A percentile compares a stretch with the other conserved stretches of the same genome.
These are phyloP conservation scores for Penicillium sp. DNA, from an alignment of 2,329 filamentous ascomycete genomes.

Conservation along the genomic window DNA sequence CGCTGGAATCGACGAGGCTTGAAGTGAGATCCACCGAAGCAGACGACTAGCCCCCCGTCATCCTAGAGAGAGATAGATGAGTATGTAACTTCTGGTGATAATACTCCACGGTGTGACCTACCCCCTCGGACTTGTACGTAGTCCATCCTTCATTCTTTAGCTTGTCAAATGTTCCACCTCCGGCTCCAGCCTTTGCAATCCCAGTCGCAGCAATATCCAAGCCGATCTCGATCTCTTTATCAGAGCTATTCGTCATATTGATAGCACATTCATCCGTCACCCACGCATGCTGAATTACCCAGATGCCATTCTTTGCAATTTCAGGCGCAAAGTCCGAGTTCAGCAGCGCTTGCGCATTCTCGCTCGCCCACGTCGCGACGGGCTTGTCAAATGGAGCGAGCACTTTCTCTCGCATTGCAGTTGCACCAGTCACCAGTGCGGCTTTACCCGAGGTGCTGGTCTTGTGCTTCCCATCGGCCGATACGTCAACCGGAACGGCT, in stretches of 20 bases:
- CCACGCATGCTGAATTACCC: slow-evolving; percentile 16
- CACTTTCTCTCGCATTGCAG: slow-evolving; percentile 9
- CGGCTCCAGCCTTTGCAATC: slow-evolving; percentile 15
- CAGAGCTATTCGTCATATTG: slow-evolving; percentile 13
- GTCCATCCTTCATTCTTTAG: slow-evolving; percentile 12
- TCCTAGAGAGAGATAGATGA: not conserved
- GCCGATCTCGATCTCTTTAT: slow-evolving; percentile 15
- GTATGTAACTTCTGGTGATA: not conserved
- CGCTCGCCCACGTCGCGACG: slow-evolving; percentile 12
- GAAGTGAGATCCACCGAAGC: not conserved
- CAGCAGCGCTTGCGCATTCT: slow-evolving; percentile 14
- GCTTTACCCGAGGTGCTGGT: slow-evolving; percentile 14
- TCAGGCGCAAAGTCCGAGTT: not conserved
- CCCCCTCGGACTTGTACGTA: slow-evolving; percentile 12
- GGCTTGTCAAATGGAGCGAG: not conserved
- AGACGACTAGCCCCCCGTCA: not conserved
- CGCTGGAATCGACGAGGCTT: not conserved
- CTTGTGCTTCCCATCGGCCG: slow-evolving; percentile 16
- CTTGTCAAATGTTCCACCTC: slow-evolving; percentile 12
- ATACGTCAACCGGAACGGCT: slow-evolving; percentile 13
- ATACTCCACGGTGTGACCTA: not conserved
- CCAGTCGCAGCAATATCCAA: slow-evolving; percentile 17
- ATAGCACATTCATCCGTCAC: slow-evolving; percentile 17
- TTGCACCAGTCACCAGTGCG: slow-evolving; percentile 7
- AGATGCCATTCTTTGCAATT: slow-evolving; percentile 16